Conservation (phyloP, 2,329 filamentous ascomycete species). For the Arthroderma uncinatum region DNA sequence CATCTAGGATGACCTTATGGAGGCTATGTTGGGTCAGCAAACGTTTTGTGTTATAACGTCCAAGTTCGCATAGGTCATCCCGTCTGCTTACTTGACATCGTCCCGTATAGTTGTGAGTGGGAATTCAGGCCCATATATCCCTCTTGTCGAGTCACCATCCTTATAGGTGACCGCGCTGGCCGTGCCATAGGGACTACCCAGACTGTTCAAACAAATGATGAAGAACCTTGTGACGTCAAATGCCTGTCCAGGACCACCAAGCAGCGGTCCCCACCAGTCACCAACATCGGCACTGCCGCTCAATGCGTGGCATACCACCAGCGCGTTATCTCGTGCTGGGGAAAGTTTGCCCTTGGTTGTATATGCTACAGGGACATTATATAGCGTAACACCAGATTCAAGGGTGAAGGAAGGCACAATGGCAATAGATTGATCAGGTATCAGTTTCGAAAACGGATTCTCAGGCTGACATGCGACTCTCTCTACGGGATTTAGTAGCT, state of each 20-base stretch:
- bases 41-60: not conserved
- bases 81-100: constrained; percentile 66
- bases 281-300: constrained; percentile 46
- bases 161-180: constrained; percentile 59
- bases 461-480: constrained; percentile 58
- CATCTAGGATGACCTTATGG: constrained; percentile 45
- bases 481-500: constrained; percentile 47
- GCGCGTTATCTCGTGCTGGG: constrained; percentile 47
- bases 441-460: constrained; percentile 79
- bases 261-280: constrained; percentile 48
- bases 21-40: constrained; percentile 27
- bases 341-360: constrained; percentile 51
- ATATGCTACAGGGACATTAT: constrained; percentile 60
- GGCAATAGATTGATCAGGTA: constrained; percentile 77
- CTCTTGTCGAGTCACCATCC: constrained; percentile 63
- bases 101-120: constrained; percentile 90
- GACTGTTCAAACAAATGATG: constrained; percentile 44
- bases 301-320: constrained; percentile 50
- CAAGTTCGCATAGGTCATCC: not conserved
- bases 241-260: constrained; percentile 42
- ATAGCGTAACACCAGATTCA: constrained; percentile 75
- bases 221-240: constrained; percentile 45
- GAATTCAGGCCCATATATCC: constrained; percentile 86
- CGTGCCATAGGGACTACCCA: constrained; percentile 46
- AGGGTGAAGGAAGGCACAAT: constrained; percentile 82